phyloP scores from a whole-genome alignment of 371 early-diverging fungal species.

The Syncephalastrum racemosum region DNA sequence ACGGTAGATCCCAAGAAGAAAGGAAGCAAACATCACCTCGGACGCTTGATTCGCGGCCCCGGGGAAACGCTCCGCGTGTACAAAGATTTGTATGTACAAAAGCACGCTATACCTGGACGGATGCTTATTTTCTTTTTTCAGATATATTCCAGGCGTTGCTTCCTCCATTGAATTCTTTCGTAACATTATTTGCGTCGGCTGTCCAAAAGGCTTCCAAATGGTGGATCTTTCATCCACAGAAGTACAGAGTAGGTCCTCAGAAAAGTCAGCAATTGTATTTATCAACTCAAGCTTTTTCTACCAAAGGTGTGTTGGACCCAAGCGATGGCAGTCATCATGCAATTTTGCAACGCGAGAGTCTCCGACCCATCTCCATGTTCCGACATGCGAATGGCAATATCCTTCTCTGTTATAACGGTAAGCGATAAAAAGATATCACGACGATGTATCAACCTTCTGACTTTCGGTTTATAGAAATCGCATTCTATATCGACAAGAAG shows the following conservation, averaged over 20 bases:
- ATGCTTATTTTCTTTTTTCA: too few relatives aligned
- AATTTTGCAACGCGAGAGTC: slow-evolving; percentile 30
- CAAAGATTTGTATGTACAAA: slow-evolving; percentile 82
- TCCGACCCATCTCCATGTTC: slow-evolving; percentile 83
- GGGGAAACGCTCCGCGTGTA: slow-evolving; percentile 48
- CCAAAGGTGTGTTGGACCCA: slow-evolving; percentile 48
- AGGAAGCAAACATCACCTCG: slow-evolving; percentile 39
- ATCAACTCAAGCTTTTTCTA: background rate
- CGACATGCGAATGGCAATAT: slow-evolving; percentile 76
- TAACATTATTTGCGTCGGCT: slow-evolving; percentile 89
- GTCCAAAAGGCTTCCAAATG: slow-evolving; percentile 92
- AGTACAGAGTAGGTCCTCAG: slow-evolving; percentile 46
- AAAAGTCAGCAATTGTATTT: background rate
- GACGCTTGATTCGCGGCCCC: slow-evolving; percentile 40
- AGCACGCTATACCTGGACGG: too few relatives aligned
- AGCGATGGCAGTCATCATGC: slow-evolving; percentile 36
- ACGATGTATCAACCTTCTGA: background rate
- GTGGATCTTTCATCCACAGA: slow-evolving; percentile 82
- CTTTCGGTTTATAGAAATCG: slow-evolving; percentile 63
- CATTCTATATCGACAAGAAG: slow-evolving; percentile 88
- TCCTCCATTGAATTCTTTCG: slow-evolving; percentile 84
- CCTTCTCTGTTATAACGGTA: slow-evolving; percentile 84
- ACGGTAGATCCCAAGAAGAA: slow-evolving; percentile 50
- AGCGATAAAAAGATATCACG: background rate
- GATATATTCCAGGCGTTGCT: slow-evolving; percentile 79